Conservation (phyloP, 176 grass and related monocot species). For the Otatea glauca region DNA sequence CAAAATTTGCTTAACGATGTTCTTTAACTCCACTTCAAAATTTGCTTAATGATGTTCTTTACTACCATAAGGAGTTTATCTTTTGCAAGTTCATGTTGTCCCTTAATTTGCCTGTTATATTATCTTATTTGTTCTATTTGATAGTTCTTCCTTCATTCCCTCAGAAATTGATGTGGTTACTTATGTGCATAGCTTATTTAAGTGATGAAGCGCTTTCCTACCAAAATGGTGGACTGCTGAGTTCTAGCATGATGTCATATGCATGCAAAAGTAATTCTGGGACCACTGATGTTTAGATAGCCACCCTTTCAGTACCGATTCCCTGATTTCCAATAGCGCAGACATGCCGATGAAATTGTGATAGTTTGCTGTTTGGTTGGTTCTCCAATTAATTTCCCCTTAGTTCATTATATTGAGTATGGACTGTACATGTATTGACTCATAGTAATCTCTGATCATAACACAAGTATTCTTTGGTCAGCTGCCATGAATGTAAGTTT, state of each 20-base stretch:
- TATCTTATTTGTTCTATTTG: conserved; percentile 37
- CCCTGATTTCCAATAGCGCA: conserved; percentile 4
- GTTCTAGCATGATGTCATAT: conserved; percentile 28
- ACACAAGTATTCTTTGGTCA: conserved; percentile 29
- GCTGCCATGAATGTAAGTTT: conserved; percentile 36
- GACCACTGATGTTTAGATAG: conserved; percentile 30
- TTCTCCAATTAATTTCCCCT: neutral
- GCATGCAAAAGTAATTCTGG: conserved; percentile 17
- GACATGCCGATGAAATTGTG: conserved; percentile 7
- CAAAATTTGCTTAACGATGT: too few relatives aligned
- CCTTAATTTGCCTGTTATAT: conserved; percentile 25
- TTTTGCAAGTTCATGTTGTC: conserved; percentile 27
- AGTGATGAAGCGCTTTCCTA: neutral
- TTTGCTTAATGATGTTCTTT: conserved; percentile 32
- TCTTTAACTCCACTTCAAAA: too few relatives aligned
- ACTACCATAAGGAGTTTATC: conserved; percentile 6
- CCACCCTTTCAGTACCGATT: conserved; percentile 6
- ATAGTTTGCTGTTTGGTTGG: conserved; percentile 29
- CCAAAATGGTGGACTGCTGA: neutral
- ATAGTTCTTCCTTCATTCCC: conserved; percentile 4
- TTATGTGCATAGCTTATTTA: conserved; percentile 26
- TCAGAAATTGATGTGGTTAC: conserved; percentile 24
- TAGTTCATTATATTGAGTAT: conserved; percentile 33
- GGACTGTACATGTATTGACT: neutral
- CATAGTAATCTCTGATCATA: conserved; percentile 18